These are phyloP conservation scores for Kwoniella sp. DNA, from an alignment of 768 basidiomycete species.

Conservation along the genomic window DNA sequence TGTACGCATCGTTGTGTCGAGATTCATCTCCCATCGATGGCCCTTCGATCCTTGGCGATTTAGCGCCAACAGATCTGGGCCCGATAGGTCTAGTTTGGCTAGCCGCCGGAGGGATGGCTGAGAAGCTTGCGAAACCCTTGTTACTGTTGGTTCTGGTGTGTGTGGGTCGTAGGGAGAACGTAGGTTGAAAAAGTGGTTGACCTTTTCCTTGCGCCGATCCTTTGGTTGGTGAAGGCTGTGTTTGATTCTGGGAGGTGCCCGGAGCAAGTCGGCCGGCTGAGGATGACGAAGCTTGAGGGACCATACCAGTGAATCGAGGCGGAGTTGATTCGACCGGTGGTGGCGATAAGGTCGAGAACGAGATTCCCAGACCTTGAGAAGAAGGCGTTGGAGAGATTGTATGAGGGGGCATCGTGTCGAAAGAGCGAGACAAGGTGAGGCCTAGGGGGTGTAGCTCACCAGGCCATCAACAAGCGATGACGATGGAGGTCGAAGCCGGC, in stretches of 20 bases:
- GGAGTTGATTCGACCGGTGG: constrained; percentile 20
- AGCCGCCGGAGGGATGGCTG: constrained; percentile 28
- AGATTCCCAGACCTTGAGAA: constrained; percentile 45
- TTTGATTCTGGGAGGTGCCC: neutral
- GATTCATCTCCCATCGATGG: neutral
- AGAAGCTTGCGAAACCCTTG: constrained; percentile 36
- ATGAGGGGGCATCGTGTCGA: constrained; percentile 18
- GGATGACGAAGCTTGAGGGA: constrained; percentile 3
- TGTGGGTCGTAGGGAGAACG: constrained; percentile 39
- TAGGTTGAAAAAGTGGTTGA: constrained; percentile 31
- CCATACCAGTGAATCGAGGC: constrained; percentile 15
- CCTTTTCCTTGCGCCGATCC: neutral
- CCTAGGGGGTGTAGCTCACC: neutral
- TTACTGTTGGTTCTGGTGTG: constrained; percentile 27
- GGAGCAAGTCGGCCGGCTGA: constrained; percentile 11
- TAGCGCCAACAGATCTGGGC: constrained; percentile 11
- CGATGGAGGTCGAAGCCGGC: neutral
- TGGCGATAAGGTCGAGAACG: constrained; percentile 39
- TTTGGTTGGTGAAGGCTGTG: constrained; percentile 16
- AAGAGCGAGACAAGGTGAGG: neutral
- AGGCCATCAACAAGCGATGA: neutral
- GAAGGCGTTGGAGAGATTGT: constrained; percentile 35
- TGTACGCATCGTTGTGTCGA: neutral
- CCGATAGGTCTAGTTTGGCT: constrained; percentile 19
- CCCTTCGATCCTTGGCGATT: constrained; percentile 13